Evolutionary conservation across 2,329 filamentous ascomycete genomes (phyloP), one percentile per base, ranked within the genome.

Genomic region (Aspergillus eucalypticola): DNA sequence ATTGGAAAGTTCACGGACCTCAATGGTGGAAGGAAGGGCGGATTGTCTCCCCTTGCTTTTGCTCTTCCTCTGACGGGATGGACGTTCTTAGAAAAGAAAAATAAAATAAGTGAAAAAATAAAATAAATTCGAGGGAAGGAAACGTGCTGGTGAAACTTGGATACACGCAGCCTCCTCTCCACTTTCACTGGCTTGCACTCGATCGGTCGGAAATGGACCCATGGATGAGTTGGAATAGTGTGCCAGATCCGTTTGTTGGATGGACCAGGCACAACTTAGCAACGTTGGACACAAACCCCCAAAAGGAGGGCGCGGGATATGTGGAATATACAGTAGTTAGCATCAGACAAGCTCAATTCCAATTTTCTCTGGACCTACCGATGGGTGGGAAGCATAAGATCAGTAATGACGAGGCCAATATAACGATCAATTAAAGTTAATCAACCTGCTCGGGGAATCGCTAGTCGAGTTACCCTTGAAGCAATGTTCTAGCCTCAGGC

Each of bases 351-450:
- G 25, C 25, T 19, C 32, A 35, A 35, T 35, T 35, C 5, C 10
- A 35, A 5, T 35, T 15, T 35, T 13, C 32, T 35, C 5, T 35
- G 32, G 10, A 35, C 32, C 32, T 35, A 35, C 32, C 11, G 32
- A 35, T 35, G 32, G 11, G 13, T 35, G 32, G 7, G 25, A 35
- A 35, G 32, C 5, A 35, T 35, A 11, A 52, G 25, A 35, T 15
- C 25, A 25, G 21, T n/a, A 13, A 27, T 54, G 19, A 39, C 38
- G 38, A 21, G 15, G 38, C 35, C 38, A 54, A 54, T 54, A 42
- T 39, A 54, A n/a, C 38, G 38, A 41, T 54, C 51, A 55, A 55
- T 55, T 44, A 55, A 55, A 46, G 53, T 35, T 46, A 55, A 55
- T 55, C 27, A 44, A 42, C 25, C 51, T 10, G 35, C 13, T 41